phyloP scores from a whole-genome alignment of 2,329 filamentous ascomycete genomes.

The Balansia obtecta region DNA sequence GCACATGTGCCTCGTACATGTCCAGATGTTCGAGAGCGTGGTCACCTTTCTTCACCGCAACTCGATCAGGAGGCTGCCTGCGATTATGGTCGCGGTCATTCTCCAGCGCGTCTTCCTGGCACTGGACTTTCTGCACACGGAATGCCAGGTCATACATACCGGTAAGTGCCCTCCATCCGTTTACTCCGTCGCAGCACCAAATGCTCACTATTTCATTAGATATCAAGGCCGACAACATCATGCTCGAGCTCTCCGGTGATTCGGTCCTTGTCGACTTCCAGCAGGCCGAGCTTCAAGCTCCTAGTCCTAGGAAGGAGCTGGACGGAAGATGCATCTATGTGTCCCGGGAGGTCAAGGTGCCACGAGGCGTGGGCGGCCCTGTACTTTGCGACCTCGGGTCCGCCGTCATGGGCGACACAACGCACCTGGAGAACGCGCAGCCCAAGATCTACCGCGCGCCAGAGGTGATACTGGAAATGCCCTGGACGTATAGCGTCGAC shows the following conservation, averaged over 20 bases:
- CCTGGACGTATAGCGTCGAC: conserved; percentile 35
- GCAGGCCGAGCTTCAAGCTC: conserved; percentile 24
- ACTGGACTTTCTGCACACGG: conserved; percentile 32
- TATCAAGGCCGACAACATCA: conserved; percentile 35
- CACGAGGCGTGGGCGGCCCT: conserved; percentile 18
- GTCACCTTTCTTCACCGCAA: conserved; percentile 17
- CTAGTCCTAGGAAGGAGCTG: conserved; percentile 28
- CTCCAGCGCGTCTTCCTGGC: conserved; percentile 28
- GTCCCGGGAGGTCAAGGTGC: conserved; percentile 25
- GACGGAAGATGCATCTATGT: conserved; percentile 28
- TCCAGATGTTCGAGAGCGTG: conserved; percentile 11
- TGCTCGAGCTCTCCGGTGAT: conserved; percentile 26
- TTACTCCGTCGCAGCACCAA: too few relatives aligned
- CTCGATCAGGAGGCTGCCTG: conserved; percentile 22
- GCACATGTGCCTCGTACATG: conserved; percentile 26
- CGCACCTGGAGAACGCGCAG: conserved; percentile 24
- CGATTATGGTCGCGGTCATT: conserved; percentile 20
- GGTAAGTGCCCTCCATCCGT: too few relatives aligned
- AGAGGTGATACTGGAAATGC: conserved; percentile 32
- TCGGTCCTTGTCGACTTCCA: conserved; percentile 26
- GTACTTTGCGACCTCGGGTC: conserved; percentile 39
- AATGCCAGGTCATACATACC: conserved; percentile 32
- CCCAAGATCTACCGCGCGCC: conserved; percentile 28
- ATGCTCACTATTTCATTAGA: conserved; percentile 14
- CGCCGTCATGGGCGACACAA: conserved; percentile 22